Evolutionary conservation across 1,284 basidiomycete species (phyloP), one percentile per base, ranked within the genome.

Genomic region (Cryptococcus floricola): DNA sequence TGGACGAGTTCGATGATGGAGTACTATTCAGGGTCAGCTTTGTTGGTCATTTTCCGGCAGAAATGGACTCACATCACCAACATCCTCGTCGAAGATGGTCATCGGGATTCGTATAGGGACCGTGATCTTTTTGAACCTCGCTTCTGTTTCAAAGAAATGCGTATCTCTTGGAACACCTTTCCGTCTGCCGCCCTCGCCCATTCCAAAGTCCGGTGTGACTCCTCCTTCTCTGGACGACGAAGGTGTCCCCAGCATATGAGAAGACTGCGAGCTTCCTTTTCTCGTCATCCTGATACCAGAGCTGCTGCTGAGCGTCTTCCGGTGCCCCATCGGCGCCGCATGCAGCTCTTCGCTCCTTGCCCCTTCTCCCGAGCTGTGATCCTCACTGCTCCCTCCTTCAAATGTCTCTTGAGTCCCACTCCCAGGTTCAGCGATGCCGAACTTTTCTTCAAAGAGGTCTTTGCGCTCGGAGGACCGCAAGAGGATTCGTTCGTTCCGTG

Each of bases 1-100:
- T 90, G 87, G 59, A 97, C 86, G 45, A 98, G 83, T 62, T 88
- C 86, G 58, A 94, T 93, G 58, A 98, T 78, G 18, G 94, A 97
- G 77, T 94, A 98, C 91, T 94, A 72, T 37, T 25, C n/a, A 10
- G 6, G 5, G 18, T 54, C 48, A 52, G 50, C 53, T 10, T 34
- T 18, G 48, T 16, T 28, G 18, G 46, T n/a, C 6, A 18, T 28
- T 34, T 16, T 28, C 41, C 38, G 46, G 5, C 31, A 31, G 46
- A 27, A 16, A 37, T 39, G 18, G 60, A 80, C 87, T 74, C 69
- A 94, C 92, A 74, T 97, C 94, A 53, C 94, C 94, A 53, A 98
- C 90, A 81, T 98, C 94, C 72, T 95, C 91, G 0, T 88, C 82
- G 70, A 94, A 94, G 1, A 87, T 88, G 13, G 85, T 83, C 52